Percentiles rank a stretch among this genome's conserved stretches.
These are phyloP conservation scores for Saccharomyces hybrid DNA, from an alignment of 1,139 yeast genomes.

Conservation along the genomic window DNA sequence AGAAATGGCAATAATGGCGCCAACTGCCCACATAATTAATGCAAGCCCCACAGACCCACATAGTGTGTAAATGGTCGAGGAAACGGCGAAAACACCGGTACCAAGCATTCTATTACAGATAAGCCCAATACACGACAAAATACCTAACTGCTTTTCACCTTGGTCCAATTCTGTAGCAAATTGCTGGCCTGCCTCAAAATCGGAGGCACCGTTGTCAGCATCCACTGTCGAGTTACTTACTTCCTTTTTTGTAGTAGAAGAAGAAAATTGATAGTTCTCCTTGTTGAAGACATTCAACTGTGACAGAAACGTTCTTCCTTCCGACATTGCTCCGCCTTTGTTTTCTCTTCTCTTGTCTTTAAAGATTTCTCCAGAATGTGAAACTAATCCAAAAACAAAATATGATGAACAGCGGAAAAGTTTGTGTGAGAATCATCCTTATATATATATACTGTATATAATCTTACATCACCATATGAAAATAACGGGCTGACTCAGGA, in stretches of 20 bases:
- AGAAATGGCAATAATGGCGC: constrained; percentile 63
- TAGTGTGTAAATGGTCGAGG: constrained; percentile 62
- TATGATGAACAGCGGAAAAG: background rate
- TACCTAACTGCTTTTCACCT: constrained; percentile 54
- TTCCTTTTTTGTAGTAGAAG: constrained; percentile 3
- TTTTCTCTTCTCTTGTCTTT: background rate
- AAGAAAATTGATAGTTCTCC: constrained; percentile 18
- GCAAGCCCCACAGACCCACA: constrained; percentile 70
- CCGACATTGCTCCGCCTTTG: constrained; percentile 12
- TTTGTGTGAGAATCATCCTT: background rate
- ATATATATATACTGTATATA: background rate
- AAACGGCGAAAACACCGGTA: constrained; percentile 81
- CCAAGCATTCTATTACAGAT: constrained; percentile 80
- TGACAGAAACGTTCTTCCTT: constrained; percentile 17
- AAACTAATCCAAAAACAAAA: background rate
- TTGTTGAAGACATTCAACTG: constrained; percentile 27
- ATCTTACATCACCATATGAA: background rate
- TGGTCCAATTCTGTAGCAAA: constrained; percentile 39
- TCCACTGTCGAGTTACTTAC: constrained; percentile 6
- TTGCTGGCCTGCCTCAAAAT: constrained; percentile 26
- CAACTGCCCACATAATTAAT: constrained; percentile 68
- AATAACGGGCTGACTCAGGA: background rate
- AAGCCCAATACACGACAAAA: constrained; percentile 57
- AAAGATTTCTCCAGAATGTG: background rate
- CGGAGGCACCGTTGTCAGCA: constrained; percentile 12